Evolutionary conservation across 2,329 filamentous ascomycete species (phyloP), one percentile per base, ranked within the genome.

Genomic region (Zasmidium angulare): DNA sequence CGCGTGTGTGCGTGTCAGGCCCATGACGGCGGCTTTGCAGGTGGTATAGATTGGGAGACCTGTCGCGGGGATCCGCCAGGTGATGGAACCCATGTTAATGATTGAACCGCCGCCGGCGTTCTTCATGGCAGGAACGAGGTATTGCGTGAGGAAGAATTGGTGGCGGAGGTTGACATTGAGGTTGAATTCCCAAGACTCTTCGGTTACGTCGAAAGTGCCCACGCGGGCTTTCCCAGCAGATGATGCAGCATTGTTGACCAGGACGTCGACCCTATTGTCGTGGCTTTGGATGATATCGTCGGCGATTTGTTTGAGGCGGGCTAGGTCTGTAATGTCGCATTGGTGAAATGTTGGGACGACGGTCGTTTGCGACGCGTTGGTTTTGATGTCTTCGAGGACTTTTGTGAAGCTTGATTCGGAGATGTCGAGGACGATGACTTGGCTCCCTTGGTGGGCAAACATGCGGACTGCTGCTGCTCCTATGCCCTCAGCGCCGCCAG

Each of bases 101-200:
- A 89, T 86, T 46, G 75, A 80, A 0, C 84, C 86, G 0, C 81
- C 79, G 1, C 81, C 79, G 51, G 81, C 73, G 43, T 80, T 78
- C 21, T 87, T 72, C 53, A 89, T 83, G 56, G 86, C 83, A 0
- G 82, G 82, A 3, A 88, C 71, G 47, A 87, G 77, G 4, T 84
- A 82, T 55, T 79, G 79, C 1, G 83, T 82, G 0, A 85, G 84
- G n/a, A 86, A 72, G 71, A 83, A 89, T 49, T 89, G 78, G 14
- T 84, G 83, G 70, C 87, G 86, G 51, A 89, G 83, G 62, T 89
- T 89, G 59, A 89, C 85, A 58, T 83, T 82, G 40, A 84, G 64
- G 61, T 78, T 77, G 71, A 89, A 86, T 23, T 86, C 82, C 53
- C 80, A 77, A 61, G 88, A 83, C 56, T 88, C 89, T 46, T 89